A percentile compares a stretch with the other conserved stretches of the same genome.
These are phyloP conservation scores for Russula compacta DNA, from an alignment of 768 basidiomycete species.

Conservation along the genomic window DNA sequence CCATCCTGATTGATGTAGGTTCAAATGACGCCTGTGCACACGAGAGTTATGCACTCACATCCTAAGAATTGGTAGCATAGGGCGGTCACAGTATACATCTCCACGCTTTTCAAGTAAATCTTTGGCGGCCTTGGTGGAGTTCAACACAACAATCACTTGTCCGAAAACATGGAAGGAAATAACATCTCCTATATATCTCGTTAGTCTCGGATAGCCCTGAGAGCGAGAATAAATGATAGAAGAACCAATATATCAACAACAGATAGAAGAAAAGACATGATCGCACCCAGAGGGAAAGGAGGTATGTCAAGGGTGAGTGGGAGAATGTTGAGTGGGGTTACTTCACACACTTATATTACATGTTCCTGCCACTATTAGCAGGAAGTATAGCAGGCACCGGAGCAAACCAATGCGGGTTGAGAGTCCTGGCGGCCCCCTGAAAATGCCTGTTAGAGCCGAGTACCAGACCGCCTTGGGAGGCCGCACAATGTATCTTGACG, in stretches of 20 bases:
- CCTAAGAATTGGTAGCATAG: neutral
- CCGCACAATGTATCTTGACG: too few relatives aligned
- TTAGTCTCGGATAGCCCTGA: neutral
- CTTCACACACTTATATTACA: too few relatives aligned
- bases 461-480: too few relatives aligned
- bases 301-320: too few relatives aligned
- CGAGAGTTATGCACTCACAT: neutral
- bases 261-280: neutral
- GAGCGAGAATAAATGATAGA: neutral
- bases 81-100: constrained; percentile 3
- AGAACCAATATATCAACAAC: neutral
- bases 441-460: too few relatives aligned
- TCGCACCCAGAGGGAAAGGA: neutral
- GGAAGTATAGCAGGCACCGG: too few relatives aligned
- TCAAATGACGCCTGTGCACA: neutral
- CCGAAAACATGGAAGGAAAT: constrained; percentile 1
- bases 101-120: constrained; percentile 11
- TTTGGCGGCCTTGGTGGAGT: neutral
- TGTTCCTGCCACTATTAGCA: too few relatives aligned
- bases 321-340: too few relatives aligned
- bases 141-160: constrained; percentile 2
- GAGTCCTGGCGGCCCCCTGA: too few relatives aligned
- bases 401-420: too few relatives aligned
- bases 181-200: constrained; percentile 1
- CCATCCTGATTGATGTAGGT: neutral